Base-by-base conservation (phyloP, 1,284 basidiomycete genomes). In the Nidula niveotomentosa region DNA sequence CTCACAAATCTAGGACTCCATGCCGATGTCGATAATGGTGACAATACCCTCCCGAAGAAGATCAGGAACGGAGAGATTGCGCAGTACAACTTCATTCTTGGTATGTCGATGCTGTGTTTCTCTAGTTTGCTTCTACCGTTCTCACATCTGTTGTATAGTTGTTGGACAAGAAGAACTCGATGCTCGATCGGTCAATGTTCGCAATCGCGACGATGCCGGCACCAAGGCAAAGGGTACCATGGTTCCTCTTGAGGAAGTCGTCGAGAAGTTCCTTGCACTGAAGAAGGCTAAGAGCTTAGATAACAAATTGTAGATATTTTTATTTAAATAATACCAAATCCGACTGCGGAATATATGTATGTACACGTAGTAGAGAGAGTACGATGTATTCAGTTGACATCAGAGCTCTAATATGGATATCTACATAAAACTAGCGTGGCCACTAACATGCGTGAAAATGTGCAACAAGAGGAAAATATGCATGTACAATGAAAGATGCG, bases 41-140 rank as follows among this genome's bases (percentile, higher is more conserved):
- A 92, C 53, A 92, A 98, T 70, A 99, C 97, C 1, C 83, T 99
- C 34, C 90, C 86, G 60, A 99, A 99, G 84, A 99, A 98, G 83
- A 94, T 99, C 65, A 83, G 93, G 34, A 96, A 94, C 66, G 93
- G 90, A 34, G 93, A 96, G 72, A 85, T 94, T 60, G 89, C 93
- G 33, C 94, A 96, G 69, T 97, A 97, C 78, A 99, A 98, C 77
- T n/a, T 56, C 39, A 36, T 23, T 58, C 41, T 55, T 39, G 2
- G 55, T 23, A 36, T 39, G 17, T 9, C 23, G 12, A 23, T 45
- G 43, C 44, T 52, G 12, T 45, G 41, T 55, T 49, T 33, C 43
- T 9, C 51, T 37, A 34, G 46, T 51, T 44, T 41, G 43, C n/a
- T 48, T 47, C 30, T 5, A 5, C 60, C 53, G 45, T 54, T 36